Base-by-base conservation (phyloP, 495 filamentous ascomycete genomes). In the Choiromyces venosus region DNA sequence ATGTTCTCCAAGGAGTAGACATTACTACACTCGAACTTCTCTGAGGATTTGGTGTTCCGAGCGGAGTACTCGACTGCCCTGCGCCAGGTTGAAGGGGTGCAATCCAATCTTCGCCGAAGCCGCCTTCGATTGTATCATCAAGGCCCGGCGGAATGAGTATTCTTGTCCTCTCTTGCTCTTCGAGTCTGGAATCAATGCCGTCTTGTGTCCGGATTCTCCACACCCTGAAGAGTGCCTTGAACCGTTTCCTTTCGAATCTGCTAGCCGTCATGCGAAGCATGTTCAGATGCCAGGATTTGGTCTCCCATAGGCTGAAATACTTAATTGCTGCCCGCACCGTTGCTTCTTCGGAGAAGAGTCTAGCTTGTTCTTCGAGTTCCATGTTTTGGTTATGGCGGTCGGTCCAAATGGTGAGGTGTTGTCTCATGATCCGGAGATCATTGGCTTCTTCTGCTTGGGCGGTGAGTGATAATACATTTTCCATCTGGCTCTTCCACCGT, bases 261-360 rank as follows among this genome's bases (percentile, higher is more conserved):
- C 46, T 35, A 5, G 67, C 73, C 2, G 46, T 78, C 64, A 74
- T 67, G 35, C 37, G 67, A 19, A 76, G 71, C 29, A 72, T 66
- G 25, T 74, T 70, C 10, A 80, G 37, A n/a, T 72, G 71, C 74
- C 70, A 80, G 18, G 68, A 72, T n/a, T 61, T 66, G 18, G 44
- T 76, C 40, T 74, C 44, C 77, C 77, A 79, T 25, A 67, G 14
- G 25, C 72, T 64, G 18, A 80, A 37, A 56, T 79, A 79, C 64
- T 76, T 79, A 12, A 66, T 46, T 19, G 67, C 70, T n/a, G 79
- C 65, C 64, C 56, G 44, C n/a, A 37, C 42, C 39, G 66, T 76
- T 35, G 71, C 69, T 33, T 69, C 52, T 42, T 69, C 67, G 5
- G 68, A 65, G 4, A 71, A 36, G 14, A 70, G 29, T 10, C 67